Evolutionary conservation across 768 basidiomycete species (phyloP), one percentile per base, ranked within the genome.

Genomic region (Clitopilus passeckerianus): DNA sequence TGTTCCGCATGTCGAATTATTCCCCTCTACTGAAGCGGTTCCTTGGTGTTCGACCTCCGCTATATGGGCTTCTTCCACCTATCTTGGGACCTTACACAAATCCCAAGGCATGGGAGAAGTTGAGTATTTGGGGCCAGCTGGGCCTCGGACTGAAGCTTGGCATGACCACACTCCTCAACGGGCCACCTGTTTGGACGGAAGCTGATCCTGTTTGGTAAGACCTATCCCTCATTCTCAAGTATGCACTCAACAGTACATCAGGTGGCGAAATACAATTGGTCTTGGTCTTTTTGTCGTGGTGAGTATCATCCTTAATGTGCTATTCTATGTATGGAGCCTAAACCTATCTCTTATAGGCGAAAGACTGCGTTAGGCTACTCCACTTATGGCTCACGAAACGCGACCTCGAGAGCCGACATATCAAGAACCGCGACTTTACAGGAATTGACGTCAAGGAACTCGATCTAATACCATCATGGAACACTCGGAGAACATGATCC

Each of bases 131-230:
- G 58, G 65, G 66, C 54, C 70, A 74, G 54, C 37, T 75, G 3
- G 68, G 68, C 20, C 58, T 69, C 33, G 67, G 68, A 8, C 16
- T 75, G 6, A 69, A 66, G 60, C 59, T 83, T 56, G 75, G 80
- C 0, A 64, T 84, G 63, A 74, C 76, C 34, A 74, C 83, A 7
- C 74, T 83, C 0, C 79, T 79, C 75, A 78, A 82, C 16, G 86
- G 85, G 20, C 82, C 83, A 20, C 77, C 78, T 54, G 77, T 78
- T n/a, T 88, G 87, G 84, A 76, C 80, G 4, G 83, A 84, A 63
- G 79, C 79, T 46, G 90, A 91, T 69, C 90, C 90, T 15, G 86
- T 91, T 15, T 91, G 90, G 89, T 86, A 57, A 12, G 72, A 64
- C 56, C 33, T 6, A n/a, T 59, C 53, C 67, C 50, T 55, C 30